Percentiles rank a stretch among this genome's conserved stretches.
Evolutionary conservation across 768 basidiomycete genomes (phyloP).

Genomic region (Mycena indigotica): DNA sequence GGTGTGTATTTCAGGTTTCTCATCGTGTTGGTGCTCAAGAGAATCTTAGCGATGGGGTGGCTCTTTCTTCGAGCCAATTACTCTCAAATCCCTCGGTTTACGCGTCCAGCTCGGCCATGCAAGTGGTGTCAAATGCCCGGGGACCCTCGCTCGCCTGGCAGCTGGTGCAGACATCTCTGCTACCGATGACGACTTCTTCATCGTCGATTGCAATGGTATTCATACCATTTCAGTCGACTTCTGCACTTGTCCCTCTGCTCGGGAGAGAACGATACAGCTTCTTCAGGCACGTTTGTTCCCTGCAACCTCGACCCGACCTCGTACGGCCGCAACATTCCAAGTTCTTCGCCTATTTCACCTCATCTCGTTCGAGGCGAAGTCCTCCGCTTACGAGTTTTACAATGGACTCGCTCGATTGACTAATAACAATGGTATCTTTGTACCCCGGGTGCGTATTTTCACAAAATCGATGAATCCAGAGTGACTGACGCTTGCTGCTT

Average conservation of each 20-base stretch:
- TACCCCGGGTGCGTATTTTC: not conserved
- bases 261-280: not conserved
- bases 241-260: not conserved
- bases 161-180: not conserved
- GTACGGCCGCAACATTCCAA: conserved; percentile 3
- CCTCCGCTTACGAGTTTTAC: not conserved
- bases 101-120: not conserved
- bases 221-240: not conserved
- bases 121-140: too few species aligned
- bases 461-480: not conserved
- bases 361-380: conserved; percentile 2
- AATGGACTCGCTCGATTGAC: conserved; percentile 2
- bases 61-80: not conserved
- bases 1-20: too few species aligned
- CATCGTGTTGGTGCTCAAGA: too few species aligned
- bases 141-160: not conserved
- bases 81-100: not conserved
- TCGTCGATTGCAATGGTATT: not conserved
- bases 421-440: not conserved
- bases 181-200: not conserved
- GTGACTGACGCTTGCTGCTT: not conserved
- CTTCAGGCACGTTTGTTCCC: not conserved
- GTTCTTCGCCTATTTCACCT: not conserved
- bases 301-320: not conserved
- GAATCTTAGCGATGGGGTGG: too few species aligned